A percentile compares a stretch with the other conserved stretches of the same genome.
These are phyloP conservation scores for Tolypocladium cylindrosporum DNA, from an alignment of 2,329 filamentous ascomycete species.

Conservation along the genomic window DNA sequence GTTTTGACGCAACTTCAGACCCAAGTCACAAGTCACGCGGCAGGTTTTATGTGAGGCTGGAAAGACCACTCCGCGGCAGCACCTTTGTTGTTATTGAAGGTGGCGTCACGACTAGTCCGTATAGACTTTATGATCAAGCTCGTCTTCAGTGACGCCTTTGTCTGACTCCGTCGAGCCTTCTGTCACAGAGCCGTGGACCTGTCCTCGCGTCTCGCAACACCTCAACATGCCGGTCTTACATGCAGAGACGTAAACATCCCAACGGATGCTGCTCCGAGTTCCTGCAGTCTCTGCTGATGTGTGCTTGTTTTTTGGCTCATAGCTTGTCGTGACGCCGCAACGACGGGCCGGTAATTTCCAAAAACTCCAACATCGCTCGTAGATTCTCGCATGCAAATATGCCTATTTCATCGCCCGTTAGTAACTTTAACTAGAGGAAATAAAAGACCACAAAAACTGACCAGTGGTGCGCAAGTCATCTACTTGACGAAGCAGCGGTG, in stretches of 20 bases:
- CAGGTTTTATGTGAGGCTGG: background rate
- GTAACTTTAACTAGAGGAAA: background rate
- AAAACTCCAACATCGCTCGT: background rate
- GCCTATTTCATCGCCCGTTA: background rate
- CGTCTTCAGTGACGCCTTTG: background rate
- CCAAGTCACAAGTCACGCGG: background rate
- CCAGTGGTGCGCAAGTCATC: background rate
- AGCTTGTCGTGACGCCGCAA: background rate
- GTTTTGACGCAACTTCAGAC: too few species aligned
- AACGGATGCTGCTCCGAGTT: background rate
- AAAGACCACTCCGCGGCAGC: background rate
- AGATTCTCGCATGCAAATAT: background rate
- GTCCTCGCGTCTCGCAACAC: background rate
- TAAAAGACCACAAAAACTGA: background rate
- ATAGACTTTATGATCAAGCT: background rate
- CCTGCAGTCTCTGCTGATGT: background rate
- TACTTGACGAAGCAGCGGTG: background rate
- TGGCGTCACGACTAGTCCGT: background rate
- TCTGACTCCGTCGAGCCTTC: background rate
- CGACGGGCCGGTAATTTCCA: background rate
- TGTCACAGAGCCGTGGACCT: background rate
- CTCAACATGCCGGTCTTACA: background rate
- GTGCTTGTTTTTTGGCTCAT: background rate
- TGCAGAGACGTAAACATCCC: background rate
- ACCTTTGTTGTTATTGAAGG: background rate